Base-by-base conservation (phyloP, 768 basidiomycete species). In the Serendipita sp. region DNA sequence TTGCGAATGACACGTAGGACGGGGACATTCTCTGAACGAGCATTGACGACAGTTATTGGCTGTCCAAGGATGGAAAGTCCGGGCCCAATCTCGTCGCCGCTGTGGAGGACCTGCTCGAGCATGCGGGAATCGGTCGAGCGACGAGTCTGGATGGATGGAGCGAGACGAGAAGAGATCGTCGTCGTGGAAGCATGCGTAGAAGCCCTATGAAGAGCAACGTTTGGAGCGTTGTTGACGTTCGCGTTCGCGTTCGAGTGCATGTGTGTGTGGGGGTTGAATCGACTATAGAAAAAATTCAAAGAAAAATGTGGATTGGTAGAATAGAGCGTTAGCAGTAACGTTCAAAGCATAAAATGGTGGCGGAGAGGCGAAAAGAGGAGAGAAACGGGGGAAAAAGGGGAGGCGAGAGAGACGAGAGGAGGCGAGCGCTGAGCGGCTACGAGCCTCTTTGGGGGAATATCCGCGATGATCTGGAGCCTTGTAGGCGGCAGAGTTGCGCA, bases 1-100 rank as follows among this genome's bases (percentile, higher is more conserved):
- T 83, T 83, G 65, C 88, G 79, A 69, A 94, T 82, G 73, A 97
- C 92, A 32, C 56, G 24, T n/a, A 60, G 24, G 3, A 35, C 24
- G 32, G 18, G 18, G 10, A 60, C 56, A 60, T 60, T 24, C 3
- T 16, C 24, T n/a, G 56, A 28, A 10, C 56, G 56, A 35, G 56
- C 35, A 37, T 37, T n/a, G 35, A 60, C 56, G 2, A 60, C 32
- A 28, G 24, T 5, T 11, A 60, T 60, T 16, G 56, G 56, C 28
- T 60, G 56, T 11, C 56, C 56, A 35, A 60, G 56, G 56, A 60
- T 60, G 56, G 24, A 30, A 2, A 60, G 56, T 11, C 56, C 56
- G 7, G 56, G 56, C 4, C 56, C 56, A 60, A 60, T 60, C 56
- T 60, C 56, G 35, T 60, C 56, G 24, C 56, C 56, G 56, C 11